Base-by-base conservation (phyloP, 2,329 filamentous ascomycete genomes). In the Mycocentrospora acerina region DNA sequence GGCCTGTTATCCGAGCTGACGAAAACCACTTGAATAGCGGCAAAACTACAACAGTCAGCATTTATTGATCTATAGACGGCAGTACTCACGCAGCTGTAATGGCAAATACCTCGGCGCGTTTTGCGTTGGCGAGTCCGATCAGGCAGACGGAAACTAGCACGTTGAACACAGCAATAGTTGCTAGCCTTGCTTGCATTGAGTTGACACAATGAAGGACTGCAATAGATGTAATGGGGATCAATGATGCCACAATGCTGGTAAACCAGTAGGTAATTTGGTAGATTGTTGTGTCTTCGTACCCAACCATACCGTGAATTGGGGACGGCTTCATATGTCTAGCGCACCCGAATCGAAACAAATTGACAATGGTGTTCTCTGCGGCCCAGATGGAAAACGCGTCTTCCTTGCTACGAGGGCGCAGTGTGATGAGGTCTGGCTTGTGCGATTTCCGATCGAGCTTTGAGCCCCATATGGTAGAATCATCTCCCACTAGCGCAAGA, bases 1-100 rank as follows among this genome's bases (percentile, higher is more conserved):
- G n/a, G n/a, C n/a, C n/a, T n/a, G n/a, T n/a, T n/a, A n/a, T n/a
- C n/a, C n/a, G n/a, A n/a, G n/a, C n/a, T n/a, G n/a, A n/a, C n/a
- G n/a, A n/a, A n/a, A n/a, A n/a, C n/a, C n/a, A n/a, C n/a, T n/a
- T n/a, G n/a, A n/a, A n/a, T n/a, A n/a, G n/a, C n/a, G n/a, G n/a
- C n/a, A n/a, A n/a, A n/a, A n/a, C n/a, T n/a, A n/a, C n/a, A n/a
- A n/a, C n/a, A n/a, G n/a, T n/a, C n/a, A n/a, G n/a, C n/a, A n/a
- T n/a, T n/a, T n/a, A n/a, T n/a, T n/a, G n/a, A n/a, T n/a, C n/a
- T n/a, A n/a, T n/a, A n/a, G n/a, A n/a, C n/a, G n/a, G n/a, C n/a
- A n/a, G n/a, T n/a, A 45, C 56, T 37, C 48, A 62, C 56, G 53
- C 55, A 25, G 57, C 49, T 4, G 52, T 55, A 6, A 60, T 42